These are phyloP conservation scores for Psilocybe cyanescens DNA, from an alignment of 768 basidiomycete species.

Conservation along the genomic window DNA sequence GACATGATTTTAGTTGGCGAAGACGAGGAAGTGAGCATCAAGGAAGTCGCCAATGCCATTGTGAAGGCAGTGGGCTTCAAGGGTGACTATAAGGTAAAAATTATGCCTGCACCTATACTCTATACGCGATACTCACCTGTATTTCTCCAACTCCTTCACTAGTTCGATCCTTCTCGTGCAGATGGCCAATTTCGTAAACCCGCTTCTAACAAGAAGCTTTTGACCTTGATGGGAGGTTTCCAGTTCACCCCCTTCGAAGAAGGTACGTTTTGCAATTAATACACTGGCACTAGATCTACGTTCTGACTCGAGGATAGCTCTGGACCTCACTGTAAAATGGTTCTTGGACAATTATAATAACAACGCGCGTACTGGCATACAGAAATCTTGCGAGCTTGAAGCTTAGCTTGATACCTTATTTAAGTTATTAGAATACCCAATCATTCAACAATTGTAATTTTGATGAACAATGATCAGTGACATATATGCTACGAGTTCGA, in stretches of 20 bases:
- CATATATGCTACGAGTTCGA: not conserved
- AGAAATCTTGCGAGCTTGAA: slow-evolving; percentile 8
- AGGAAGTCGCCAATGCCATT: slow-evolving; percentile 87
- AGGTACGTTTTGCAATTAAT: slow-evolving; percentile 45
- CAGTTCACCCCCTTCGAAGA: slow-evolving; percentile 90
- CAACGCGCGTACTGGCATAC: slow-evolving; percentile 59
- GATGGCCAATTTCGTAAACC: slow-evolving; percentile 98
- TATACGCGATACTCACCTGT: not conserved
- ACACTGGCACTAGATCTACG: not conserved
- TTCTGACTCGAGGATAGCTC: slow-evolving; percentile 47
- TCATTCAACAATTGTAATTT: not conserved
- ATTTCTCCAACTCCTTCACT: slow-evolving; percentile 53
- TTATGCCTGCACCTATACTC: not conserved
- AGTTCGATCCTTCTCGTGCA: slow-evolving; percentile 85
- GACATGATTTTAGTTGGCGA: slow-evolving; percentile 70
- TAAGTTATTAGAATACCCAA: not conserved
- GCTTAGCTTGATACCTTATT: not conserved
- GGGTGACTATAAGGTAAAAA: slow-evolving; percentile 69
- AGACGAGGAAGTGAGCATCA: slow-evolving; percentile 93
- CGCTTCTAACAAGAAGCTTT: slow-evolving; percentile 88
- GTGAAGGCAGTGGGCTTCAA: slow-evolving; percentile 81
- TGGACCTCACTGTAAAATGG: slow-evolving; percentile 83
- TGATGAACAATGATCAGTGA: not conserved
- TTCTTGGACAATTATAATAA: slow-evolving; percentile 78
- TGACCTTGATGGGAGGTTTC: slow-evolving; percentile 78